phyloP scores from a whole-genome alignment of 192 early-diverging fungal genomes.

The Chytriomyces confervae region DNA sequence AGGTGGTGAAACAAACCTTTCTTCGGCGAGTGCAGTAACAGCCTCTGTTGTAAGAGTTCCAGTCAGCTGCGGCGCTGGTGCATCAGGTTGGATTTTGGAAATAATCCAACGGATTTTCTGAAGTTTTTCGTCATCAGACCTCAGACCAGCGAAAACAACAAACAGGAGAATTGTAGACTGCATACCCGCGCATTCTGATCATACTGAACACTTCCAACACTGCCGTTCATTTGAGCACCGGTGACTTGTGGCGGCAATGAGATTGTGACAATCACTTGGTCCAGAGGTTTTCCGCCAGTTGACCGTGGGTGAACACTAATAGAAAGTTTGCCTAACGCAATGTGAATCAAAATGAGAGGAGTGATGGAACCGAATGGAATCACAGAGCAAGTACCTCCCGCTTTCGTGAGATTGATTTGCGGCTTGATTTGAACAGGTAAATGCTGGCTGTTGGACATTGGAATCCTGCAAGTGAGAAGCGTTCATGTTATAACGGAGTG shows the following conservation, averaged over 20 bases:
- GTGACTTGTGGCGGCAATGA: conserved; percentile 66
- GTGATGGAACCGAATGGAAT: background rate
- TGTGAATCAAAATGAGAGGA: background rate
- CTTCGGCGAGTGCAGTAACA: conserved; percentile 2
- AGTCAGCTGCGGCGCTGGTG: conserved; percentile 65
- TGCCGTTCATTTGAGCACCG: conserved; percentile 63
- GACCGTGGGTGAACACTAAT: conserved; percentile 68
- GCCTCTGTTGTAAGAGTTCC: conserved; percentile 56
- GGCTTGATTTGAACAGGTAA: conserved; percentile 71
- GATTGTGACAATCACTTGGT: conserved; percentile 57
- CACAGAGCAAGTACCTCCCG: conserved; percentile 52
- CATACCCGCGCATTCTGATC: conserved; percentile 64
- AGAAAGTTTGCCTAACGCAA: conserved; percentile 67
- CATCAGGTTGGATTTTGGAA: conserved; percentile 62
- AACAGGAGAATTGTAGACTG: conserved; percentile 35
- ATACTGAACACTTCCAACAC: conserved; percentile 70
- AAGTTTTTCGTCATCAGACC: background rate
- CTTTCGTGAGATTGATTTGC: conserved; percentile 59
- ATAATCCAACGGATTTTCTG: conserved; percentile 71
- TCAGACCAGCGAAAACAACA: background rate
- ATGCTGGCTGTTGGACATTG: conserved; percentile 59
- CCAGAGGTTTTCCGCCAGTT: conserved; percentile 70
- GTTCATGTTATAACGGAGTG: background rate
- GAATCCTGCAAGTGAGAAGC: conserved; percentile 52
- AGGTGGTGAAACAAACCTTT: background rate